These are phyloP conservation scores for Tetrastigma voinierianum DNA, from an alignment of 164 flowering plant genomes.

Conservation along the genomic window DNA sequence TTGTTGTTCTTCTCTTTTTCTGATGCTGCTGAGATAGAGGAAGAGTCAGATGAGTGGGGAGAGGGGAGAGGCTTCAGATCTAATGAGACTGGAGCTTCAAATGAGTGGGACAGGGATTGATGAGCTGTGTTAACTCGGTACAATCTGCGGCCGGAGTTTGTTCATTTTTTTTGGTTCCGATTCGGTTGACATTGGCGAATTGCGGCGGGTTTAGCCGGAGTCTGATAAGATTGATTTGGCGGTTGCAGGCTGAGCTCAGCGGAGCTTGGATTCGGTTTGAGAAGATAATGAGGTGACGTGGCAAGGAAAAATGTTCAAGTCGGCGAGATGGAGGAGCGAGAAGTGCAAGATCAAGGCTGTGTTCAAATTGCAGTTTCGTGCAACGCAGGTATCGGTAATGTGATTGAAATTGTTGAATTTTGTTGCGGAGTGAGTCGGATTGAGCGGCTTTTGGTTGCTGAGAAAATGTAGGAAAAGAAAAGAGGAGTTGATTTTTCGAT, in stretches of 20 bases:
- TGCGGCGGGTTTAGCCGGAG: constrained; percentile 17
- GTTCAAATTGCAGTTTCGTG: constrained; percentile 84
- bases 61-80: constrained; percentile 15
- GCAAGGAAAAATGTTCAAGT: constrained; percentile 62
- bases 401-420: too few relatives aligned
- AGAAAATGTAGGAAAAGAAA: constrained; percentile 12
- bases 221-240: constrained; percentile 19
- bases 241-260: constrained; percentile 23
- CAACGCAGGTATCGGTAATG: constrained; percentile 57
- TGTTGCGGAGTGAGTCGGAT: neutral
- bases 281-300: constrained; percentile 20
- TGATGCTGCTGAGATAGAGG: constrained; percentile 12
- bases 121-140: constrained; percentile 2
- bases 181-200: constrained; percentile 13
- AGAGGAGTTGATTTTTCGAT: neutral
- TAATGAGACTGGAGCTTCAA: neutral
- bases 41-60: neutral
- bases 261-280: constrained; percentile 6
- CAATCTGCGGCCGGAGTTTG: constrained; percentile 1
- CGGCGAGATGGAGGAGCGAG: constrained; percentile 87
- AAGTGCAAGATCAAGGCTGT: constrained; percentile 77
- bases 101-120: constrained; percentile 8
- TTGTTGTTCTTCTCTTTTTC: constrained; percentile 3
- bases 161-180: constrained; percentile 1
- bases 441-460: constrained; percentile 8